Evolutionary conservation across 106 monocot genomes (phyloP).

Genomic region (Dioscorea alata): DNA sequence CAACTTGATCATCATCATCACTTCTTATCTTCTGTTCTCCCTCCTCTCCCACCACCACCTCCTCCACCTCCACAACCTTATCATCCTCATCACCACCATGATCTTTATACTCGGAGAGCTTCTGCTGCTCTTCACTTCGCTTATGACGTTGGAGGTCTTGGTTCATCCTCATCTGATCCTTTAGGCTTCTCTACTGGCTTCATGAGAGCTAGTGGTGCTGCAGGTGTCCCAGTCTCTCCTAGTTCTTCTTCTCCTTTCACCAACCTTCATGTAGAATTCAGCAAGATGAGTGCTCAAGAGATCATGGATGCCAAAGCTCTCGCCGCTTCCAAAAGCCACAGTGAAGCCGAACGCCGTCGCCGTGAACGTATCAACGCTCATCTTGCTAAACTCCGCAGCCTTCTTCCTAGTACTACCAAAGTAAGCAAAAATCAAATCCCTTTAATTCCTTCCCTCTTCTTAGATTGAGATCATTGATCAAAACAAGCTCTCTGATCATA

Average conservation of each 20-base stretch:
- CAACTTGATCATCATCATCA: not conserved
- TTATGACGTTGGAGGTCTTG: slow-evolving; percentile 22
- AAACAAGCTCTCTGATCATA: too few relatives aligned
- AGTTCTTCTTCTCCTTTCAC: slow-evolving; percentile 38
- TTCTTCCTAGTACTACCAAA: slow-evolving; percentile 93
- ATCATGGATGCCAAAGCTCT: slow-evolving; percentile 98
- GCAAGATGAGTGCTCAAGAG: slow-evolving; percentile 76
- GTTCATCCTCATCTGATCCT: slow-evolving; percentile 16
- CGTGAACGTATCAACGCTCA: slow-evolving; percentile 90
- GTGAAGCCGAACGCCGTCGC: slow-evolving; percentile 91
- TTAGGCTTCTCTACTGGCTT: slow-evolving; percentile 31
- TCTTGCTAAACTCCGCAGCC: slow-evolving; percentile 74
- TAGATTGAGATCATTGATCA: too few relatives aligned
- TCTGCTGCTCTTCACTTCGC: slow-evolving; percentile 24
- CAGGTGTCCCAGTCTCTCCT: too few relatives aligned
- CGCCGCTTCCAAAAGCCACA: slow-evolving; percentile 96
- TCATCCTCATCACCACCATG: not conserved
- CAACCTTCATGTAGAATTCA: slow-evolving; percentile 47
- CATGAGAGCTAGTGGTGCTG: slow-evolving; percentile 8
- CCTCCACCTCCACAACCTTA: not conserved
- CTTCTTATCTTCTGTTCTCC: slow-evolving; percentile 7
- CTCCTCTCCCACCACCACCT: slow-evolving; percentile 7
- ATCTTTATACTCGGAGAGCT: slow-evolving; percentile 12
- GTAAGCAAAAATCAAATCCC: slow-evolving; percentile 22
- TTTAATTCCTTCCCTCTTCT: not conserved